These are phyloP conservation scores for Arthrobotrys megalospora DNA, from an alignment of 2,329 filamentous ascomycete genomes.

Conservation along the genomic window DNA sequence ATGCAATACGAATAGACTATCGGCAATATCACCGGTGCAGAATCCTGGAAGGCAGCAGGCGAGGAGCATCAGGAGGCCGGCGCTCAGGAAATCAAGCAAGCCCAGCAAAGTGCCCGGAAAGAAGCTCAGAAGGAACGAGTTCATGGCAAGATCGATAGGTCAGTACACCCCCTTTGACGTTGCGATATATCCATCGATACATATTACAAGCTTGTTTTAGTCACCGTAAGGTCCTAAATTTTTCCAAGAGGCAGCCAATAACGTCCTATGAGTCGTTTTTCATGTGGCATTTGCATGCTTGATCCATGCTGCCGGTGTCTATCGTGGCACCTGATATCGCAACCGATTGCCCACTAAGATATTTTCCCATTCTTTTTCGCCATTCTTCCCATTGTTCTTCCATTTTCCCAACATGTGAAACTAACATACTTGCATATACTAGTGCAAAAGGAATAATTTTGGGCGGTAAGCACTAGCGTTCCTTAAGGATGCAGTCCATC, in stretches of 20 bases:
- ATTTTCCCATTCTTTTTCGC: constrained; percentile 20
- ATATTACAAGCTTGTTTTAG: constrained; percentile 29
- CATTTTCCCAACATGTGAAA: constrained; percentile 33
- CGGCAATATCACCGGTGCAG: constrained; percentile 37
- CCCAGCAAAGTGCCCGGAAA: constrained; percentile 19
- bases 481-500: not conserved
- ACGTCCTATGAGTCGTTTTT: constrained; percentile 21
- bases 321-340: constrained; percentile 56
- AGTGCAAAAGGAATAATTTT: constrained; percentile 36
- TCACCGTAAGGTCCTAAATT: constrained; percentile 15
- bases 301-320: constrained; percentile 50
- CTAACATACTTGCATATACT: constrained; percentile 25
- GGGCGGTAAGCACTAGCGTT: constrained; percentile 35
- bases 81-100: constrained; percentile 32
- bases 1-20: constrained; percentile 24
- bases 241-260: constrained; percentile 30
- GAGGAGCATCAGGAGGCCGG: constrained; percentile 17
- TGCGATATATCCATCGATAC: constrained; percentile 12
- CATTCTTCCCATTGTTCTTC: constrained; percentile 12
- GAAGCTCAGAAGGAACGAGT: constrained; percentile 35
- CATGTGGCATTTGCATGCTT: constrained; percentile 36
- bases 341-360: constrained; percentile 18
- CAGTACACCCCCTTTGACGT: constrained; percentile 17
- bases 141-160: constrained; percentile 49
- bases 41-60: constrained; percentile 43